Conservation (phyloP, 257 asterid genomes). For the Jacaranda mimosifolia region DNA sequence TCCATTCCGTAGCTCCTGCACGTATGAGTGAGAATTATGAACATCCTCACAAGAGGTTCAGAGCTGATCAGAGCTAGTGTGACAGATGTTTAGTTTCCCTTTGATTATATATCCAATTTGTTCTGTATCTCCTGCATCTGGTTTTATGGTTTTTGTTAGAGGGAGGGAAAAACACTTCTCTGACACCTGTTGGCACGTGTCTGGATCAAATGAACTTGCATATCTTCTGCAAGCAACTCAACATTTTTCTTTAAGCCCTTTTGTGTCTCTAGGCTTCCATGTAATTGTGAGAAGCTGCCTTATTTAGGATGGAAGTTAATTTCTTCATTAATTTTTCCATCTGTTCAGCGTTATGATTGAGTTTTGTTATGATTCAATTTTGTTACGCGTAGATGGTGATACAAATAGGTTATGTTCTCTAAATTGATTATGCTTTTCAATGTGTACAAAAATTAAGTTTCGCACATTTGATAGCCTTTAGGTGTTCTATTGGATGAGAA, state of each 20-base stretch:
- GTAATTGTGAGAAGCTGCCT: slow-evolving; percentile 58
- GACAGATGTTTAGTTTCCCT: not conserved
- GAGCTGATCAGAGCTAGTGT: slow-evolving; percentile 40
- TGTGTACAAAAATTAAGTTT: too few species aligned
- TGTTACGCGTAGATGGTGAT: not conserved
- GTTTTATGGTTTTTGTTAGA: not conserved
- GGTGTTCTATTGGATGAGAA: too few species aligned
- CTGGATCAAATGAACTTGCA: slow-evolving; percentile 12
- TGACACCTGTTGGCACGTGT: not conserved
- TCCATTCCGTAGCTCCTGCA: slow-evolving; percentile 31
- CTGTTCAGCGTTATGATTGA: not conserved
- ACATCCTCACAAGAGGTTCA: slow-evolving; percentile 51
- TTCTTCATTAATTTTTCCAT: not conserved
- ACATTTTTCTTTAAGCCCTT: not conserved
- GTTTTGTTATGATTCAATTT: not conserved
- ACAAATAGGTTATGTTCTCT: not conserved
- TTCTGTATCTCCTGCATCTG: slow-evolving; percentile 19
- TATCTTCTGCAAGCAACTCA: not conserved
- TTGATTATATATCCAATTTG: not conserved
- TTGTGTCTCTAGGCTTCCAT: slow-evolving; percentile 51
- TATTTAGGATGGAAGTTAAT: not conserved
- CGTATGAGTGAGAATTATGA: slow-evolving; percentile 32
- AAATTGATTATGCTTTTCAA: not conserved
- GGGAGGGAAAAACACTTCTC: not conserved
- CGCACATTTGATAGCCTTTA: too few species aligned